Conservation (phyloP, 2,329 filamentous ascomycete species). For the Penicillium sp. region DNA sequence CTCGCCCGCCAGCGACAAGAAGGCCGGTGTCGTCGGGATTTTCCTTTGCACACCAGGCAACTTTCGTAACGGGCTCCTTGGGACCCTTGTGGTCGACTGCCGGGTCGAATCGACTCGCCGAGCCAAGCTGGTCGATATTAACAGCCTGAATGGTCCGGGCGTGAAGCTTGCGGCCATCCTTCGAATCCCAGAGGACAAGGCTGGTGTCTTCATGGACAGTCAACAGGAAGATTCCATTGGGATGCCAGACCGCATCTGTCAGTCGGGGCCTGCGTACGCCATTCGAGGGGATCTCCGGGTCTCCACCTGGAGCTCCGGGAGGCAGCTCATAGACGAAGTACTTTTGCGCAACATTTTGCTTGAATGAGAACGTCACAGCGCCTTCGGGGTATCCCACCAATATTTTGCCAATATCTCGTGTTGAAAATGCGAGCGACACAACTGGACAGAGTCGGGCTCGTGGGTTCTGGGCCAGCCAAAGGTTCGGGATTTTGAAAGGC, state of each 20-base stretch:
- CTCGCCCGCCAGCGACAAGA: constrained; percentile 77
- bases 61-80: constrained; percentile 71
- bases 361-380: constrained; percentile 89
- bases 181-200: constrained; percentile 89
- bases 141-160: constrained; percentile 75
- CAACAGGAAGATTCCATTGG: constrained; percentile 82
- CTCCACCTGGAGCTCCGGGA: constrained; percentile 75
- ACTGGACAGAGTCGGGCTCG: constrained; percentile 63
- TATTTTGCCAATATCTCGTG: constrained; percentile 85
- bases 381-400: constrained; percentile 88
- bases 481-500: constrained; percentile 78
- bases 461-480: constrained; percentile 74
- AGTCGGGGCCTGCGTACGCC: constrained; percentile 67
- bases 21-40: constrained; percentile 92
- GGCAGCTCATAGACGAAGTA: constrained; percentile 83
- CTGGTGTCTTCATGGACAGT: constrained; percentile 89
- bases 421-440: constrained; percentile 79
- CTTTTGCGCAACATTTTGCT: constrained; percentile 74
- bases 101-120: constrained; percentile 35
- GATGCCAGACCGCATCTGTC: constrained; percentile 88
- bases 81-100: constrained; percentile 56
- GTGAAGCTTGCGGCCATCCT: constrained; percentile 78
- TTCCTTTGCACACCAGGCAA: constrained; percentile 90
- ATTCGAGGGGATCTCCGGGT: constrained; percentile 61
- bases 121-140: constrained; percentile 67